Conservation (phyloP, 106 monocot species). For the Dioscorea alata region DNA sequence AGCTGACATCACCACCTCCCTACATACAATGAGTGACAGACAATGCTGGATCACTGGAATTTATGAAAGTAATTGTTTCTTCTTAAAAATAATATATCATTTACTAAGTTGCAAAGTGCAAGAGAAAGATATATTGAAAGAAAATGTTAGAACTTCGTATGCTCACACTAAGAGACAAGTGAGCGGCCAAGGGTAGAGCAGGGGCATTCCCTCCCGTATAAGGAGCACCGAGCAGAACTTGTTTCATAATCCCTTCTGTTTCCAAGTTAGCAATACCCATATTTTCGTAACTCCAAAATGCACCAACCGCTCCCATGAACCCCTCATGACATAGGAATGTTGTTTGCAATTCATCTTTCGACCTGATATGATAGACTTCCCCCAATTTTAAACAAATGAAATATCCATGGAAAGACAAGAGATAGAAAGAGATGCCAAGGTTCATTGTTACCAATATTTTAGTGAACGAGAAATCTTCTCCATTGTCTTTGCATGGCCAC, state of each 20-base stretch:
- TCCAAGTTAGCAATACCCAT: slow-evolving; percentile 63
- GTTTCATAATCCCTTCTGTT: slow-evolving; percentile 51
- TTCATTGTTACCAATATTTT: slow-evolving; percentile 57
- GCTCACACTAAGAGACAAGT: too few species aligned
- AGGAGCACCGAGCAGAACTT: slow-evolving; percentile 62
- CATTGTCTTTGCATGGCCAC: slow-evolving; percentile 63
- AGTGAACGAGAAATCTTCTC: slow-evolving; percentile 69
- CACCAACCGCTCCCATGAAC: slow-evolving; percentile 63
- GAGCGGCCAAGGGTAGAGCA: slow-evolving; percentile 6
- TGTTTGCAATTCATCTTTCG: slow-evolving; percentile 67
- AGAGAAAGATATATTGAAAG: too few species aligned
- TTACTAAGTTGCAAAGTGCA: too few species aligned
- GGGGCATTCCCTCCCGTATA: slow-evolving; percentile 45
- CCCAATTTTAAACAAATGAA: too few species aligned
- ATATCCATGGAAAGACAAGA: neutral
- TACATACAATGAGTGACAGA: too few species aligned
- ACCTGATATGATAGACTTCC: slow-evolving; percentile 36
- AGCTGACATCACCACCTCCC: too few species aligned
- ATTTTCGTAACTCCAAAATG: slow-evolving; percentile 78
- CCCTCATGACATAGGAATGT: slow-evolving; percentile 74
- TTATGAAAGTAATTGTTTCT: too few species aligned
- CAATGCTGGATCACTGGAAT: too few species aligned
- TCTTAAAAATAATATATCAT: too few species aligned
- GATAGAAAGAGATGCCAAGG: neutral
- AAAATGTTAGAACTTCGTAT: too few species aligned